Evolutionary conservation across 1,139 yeast genomes (phyloP).

Genomic region (Zygoascus hellenicus): DNA sequence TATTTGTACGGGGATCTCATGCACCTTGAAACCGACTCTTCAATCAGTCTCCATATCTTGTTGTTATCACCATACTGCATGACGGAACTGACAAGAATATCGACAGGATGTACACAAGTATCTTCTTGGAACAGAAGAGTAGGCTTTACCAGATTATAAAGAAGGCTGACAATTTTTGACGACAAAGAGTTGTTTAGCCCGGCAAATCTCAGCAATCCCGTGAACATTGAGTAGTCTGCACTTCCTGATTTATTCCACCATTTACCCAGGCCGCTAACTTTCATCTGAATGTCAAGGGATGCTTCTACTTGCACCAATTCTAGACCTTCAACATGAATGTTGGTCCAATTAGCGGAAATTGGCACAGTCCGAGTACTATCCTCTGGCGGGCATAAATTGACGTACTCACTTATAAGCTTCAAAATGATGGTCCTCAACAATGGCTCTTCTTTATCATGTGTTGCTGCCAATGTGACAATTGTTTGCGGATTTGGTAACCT

Average conservation of each 20-base stretch:
- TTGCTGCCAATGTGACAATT: conserved; percentile 34
- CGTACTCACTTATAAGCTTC: conserved; percentile 14
- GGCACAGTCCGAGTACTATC: conserved; percentile 12
- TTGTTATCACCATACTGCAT: conserved; percentile 15
- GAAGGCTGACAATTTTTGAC: conserved; percentile 37
- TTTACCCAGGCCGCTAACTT: conserved; percentile 38
- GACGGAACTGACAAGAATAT: conserved; percentile 27
- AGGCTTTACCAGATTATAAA: conserved; percentile 39
- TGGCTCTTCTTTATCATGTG: conserved; percentile 33
- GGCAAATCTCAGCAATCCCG: conserved; percentile 51
- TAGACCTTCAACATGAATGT: conserved; percentile 22
- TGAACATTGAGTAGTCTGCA: conserved; percentile 47
- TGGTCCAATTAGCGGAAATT: conserved; percentile 20
- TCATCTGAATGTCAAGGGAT: conserved; percentile 31
- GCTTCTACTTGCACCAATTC: conserved; percentile 30
- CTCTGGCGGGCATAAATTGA: conserved; percentile 3
- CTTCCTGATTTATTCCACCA: conserved; percentile 55
- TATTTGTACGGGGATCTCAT: conserved; percentile 77
- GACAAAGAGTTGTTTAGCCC: conserved; percentile 36
- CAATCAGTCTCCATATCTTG: conserved; percentile 55
- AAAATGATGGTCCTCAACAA: conserved; percentile 35
- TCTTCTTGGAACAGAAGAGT: conserved; percentile 47
- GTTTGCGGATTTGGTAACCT: conserved; percentile 46
- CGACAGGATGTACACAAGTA: conserved; percentile 30
- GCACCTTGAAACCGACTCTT: conserved; percentile 67